These are phyloP conservation scores for Pisolithus marmoratus DNA, from an alignment of 768 basidiomycete genomes.

Conservation along the genomic window DNA sequence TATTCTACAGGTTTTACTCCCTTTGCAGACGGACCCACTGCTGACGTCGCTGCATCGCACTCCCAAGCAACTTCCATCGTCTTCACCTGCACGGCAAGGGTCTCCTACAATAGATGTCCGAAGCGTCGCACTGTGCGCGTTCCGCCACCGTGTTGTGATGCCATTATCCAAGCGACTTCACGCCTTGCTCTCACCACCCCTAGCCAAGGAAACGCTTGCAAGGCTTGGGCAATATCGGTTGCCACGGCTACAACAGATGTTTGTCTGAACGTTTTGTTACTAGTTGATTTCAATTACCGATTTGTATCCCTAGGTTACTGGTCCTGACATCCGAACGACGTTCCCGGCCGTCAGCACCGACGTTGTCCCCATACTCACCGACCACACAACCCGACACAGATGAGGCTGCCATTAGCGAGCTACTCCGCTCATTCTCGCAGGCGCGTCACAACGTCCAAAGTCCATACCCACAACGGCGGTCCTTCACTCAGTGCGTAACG, in stretches of 20 bases:
- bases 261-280: conserved; percentile 15
- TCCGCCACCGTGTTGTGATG: conserved; percentile 74
- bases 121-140: conserved; percentile 70
- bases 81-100: conserved; percentile 48
- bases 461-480: conserved; percentile 18
- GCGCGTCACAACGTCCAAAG: conserved; percentile 37
- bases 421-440: conserved; percentile 58
- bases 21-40: conserved; percentile 55
- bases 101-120: conserved; percentile 71
- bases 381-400: conserved; percentile 52
- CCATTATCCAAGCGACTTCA: conserved; percentile 56
- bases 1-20: conserved; percentile 50
- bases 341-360: conserved; percentile 48
- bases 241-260: conserved; percentile 81
- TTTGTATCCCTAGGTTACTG: conserved; percentile 47
- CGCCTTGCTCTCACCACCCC: conserved; percentile 47
- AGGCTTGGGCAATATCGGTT: conserved; percentile 54
- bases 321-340: conserved; percentile 71
- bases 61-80: conserved; percentile 47
- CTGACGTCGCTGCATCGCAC: conserved; percentile 65
- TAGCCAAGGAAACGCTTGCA: conserved; percentile 50
- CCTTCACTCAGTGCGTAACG: conserved; percentile 22
- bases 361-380: conserved; percentile 48
- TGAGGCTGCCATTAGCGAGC: conserved; percentile 63
- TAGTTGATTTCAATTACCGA: conserved; percentile 1